These are phyloP conservation scores for Reticulascus tulasneorum DNA, from an alignment of 2,329 filamentous ascomycete species.

Conservation along the genomic window DNA sequence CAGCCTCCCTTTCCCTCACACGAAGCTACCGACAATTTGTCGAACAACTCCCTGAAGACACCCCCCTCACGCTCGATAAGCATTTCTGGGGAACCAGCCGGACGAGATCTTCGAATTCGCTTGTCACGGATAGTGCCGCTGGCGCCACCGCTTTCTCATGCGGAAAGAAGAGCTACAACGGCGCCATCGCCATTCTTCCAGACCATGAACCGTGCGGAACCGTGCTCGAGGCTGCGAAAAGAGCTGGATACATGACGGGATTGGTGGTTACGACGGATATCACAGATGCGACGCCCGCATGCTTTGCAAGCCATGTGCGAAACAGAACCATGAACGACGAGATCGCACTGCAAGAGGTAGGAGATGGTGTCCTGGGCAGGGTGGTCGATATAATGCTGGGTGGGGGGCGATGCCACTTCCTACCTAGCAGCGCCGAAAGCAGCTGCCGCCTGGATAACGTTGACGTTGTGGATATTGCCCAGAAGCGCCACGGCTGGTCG, in stretches of 20 bases:
- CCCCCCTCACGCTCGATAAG: conserved; percentile 76
- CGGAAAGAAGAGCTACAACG: conserved; percentile 91
- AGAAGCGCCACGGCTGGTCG: conserved; percentile 71
- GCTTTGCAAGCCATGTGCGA: conserved; percentile 86
- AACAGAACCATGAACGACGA: conserved; percentile 77
- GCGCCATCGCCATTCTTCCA: conserved; percentile 85
- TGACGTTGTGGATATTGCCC: conserved; percentile 71
- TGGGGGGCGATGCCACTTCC: conserved; percentile 88
- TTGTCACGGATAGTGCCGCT: conserved; percentile 95
- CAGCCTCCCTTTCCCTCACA: conserved; percentile 82
- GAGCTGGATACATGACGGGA: conserved; percentile 86
- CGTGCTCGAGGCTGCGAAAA: conserved; percentile 87
- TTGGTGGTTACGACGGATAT: conserved; percentile 92
- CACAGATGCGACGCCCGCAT: conserved; percentile 93
- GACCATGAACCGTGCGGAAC: conserved; percentile 86
- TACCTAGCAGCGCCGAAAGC: conserved; percentile 75
- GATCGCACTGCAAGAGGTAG: conserved; percentile 89
- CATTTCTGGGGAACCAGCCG: conserved; percentile 88
- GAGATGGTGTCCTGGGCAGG: conserved; percentile 79
- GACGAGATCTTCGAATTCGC: conserved; percentile 75
- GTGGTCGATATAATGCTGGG: conserved; percentile 91
- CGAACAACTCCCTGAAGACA: conserved; percentile 66
- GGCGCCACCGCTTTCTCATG: conserved; percentile 96
- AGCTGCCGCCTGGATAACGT: conserved; percentile 77
- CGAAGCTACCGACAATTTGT: conserved; percentile 79